phyloP scores from a whole-genome alignment of 2,329 filamentous ascomycete species.

The Bimuria novae-zelandiae region DNA sequence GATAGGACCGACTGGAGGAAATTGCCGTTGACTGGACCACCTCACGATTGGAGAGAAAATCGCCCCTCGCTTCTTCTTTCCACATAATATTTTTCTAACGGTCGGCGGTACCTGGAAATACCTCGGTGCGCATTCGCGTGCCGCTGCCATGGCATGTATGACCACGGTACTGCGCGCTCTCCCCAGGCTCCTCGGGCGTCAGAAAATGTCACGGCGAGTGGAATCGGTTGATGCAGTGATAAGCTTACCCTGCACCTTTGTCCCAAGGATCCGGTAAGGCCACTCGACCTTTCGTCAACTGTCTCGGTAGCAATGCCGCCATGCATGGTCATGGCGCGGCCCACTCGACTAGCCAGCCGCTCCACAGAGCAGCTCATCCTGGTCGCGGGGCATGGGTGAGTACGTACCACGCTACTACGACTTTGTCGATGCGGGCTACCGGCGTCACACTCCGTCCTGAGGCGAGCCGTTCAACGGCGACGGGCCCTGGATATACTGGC shows the following conservation, averaged over 20 bases:
- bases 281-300: conserved; percentile 33
- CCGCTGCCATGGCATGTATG: not conserved
- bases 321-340: conserved; percentile 33
- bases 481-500: conserved; percentile 25
- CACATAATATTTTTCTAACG: not conserved
- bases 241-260: conserved; percentile 34
- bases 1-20: not conserved
- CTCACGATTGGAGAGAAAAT: not conserved
- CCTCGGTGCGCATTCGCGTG: not conserved
- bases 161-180: not conserved
- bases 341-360: conserved; percentile 8
- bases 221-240: conserved; percentile 26
- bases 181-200: not conserved
- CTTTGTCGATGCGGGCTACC: conserved; percentile 31
- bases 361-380: conserved; percentile 9
- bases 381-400: conserved; percentile 7
- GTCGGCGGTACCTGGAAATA: not conserved
- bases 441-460: conserved; percentile 19
- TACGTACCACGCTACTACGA: conserved; percentile 28
- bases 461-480: conserved; percentile 18
- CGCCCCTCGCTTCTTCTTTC: not conserved
- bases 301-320: conserved; percentile 36
- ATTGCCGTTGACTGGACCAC: conserved; percentile 1
- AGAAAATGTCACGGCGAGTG: conserved; percentile 5
- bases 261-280: conserved; percentile 34